Base-by-base conservation (phyloP, 1,284 basidiomycete genomes). In the Afroboletus lepidellus region DNA sequence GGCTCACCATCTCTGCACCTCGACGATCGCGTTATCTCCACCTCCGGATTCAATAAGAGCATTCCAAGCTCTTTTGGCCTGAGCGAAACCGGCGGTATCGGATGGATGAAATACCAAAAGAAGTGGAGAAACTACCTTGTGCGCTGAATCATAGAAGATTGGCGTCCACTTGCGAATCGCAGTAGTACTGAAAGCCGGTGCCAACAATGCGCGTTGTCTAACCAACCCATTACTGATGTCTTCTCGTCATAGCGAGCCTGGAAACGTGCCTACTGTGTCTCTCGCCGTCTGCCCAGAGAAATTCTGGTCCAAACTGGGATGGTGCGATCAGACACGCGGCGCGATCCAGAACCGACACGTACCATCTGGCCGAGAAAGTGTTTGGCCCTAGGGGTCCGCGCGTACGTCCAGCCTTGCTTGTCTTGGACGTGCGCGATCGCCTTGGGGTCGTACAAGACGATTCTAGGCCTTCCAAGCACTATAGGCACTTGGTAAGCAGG, bases 351-450 rank as follows among this genome's bases (percentile, higher is more conserved):
- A 12, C 3, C 15, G 0, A 34, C 8, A 33, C 44, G 24, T 56
- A 82, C 82, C 48, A 78, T 50, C 41, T 65, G 69, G 46, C 74
- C 74, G 18, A 81, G 68, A 21, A 76, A 69, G 2, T 65, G 53
- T 48, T 72, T 75, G 1, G 65, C 53, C 41, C 73, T 41, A 6
- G 67, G 63, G 0, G 72, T 72, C 44, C 74, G 72, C 7, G 75
- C 67, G 54, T 83, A 84, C 0, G 55, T 73, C 51, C 70, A 74
- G 0, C 76, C 77, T 47, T 83, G 80, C 51, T 71, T 75, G 0
- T 75, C 64, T 54, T 80, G 77, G 48, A 81, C 79, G 55, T 84
- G 78, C 0, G 73, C 66, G 32, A 79, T 70, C 0, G 81, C 81
- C 60, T 76, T 81, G 1, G 80, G 75, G 58, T 84, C 82, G 32